Base-by-base conservation (phyloP, 306 rosid genomes). In the Pueraria montana region DNA sequence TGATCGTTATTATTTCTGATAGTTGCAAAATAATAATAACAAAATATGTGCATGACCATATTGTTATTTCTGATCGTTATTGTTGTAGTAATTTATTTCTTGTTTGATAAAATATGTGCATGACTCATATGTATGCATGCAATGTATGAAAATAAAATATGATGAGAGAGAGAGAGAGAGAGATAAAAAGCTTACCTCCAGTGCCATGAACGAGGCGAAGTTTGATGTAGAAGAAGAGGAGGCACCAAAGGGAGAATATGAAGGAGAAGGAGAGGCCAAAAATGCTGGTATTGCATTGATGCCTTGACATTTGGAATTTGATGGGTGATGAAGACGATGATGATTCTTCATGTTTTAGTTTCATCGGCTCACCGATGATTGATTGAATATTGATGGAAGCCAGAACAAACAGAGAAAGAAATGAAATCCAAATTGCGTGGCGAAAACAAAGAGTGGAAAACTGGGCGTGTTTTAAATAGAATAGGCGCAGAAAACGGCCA, bases 231-330 rank as follows among this genome's bases (percentile, higher is more conserved):
- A 87, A 86, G 76, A 90, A 89, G 52, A 87, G 76, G 58, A 94
- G 89, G 61, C 93, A 92, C 89, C 92, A 91, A 0, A 92, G 86
- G 2, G 93, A 91, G 78, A 94, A 77, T 59, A 92, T 30, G 74
- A 92, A 87, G 74, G 98, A 88, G 18, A 91, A 80, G 43, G 96
- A 94, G 52, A 92, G 88, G 81, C 92, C 92, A 48, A 80, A 88
- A 32, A 90, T 87, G 87, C 87, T 82, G 59, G 42, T 73, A 66
- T 70, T 82, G 82, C 53, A 40, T 74, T 38, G 73, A 40, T 78
- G 26, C 45, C 61, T 32, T 56, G 89, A 67, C 84, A 78, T 84
- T 86, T 64, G 71, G 61, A 78, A 30, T 88, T 75, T 23, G 88
- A 83, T 13, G 18, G 61, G 24, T 7, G 70, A 20, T 53, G 59